Evolutionary conservation across 805 yeast species (phyloP).

Genomic region (Schwanniomyces sp.): DNA sequence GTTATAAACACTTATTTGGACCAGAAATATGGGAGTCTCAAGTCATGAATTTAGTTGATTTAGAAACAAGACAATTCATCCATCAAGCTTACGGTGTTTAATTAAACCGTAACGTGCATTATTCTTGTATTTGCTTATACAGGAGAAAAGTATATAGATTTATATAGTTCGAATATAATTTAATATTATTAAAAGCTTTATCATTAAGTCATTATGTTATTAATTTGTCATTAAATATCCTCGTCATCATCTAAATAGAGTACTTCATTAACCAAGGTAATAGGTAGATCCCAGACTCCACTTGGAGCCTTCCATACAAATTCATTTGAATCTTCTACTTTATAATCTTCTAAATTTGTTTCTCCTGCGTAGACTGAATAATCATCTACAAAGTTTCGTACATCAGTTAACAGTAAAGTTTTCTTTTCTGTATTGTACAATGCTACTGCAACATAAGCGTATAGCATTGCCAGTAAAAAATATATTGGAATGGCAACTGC

Average conservation of each 20-base stretch:
- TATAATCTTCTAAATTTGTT: conserved; percentile 1
- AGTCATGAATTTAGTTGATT: conserved; percentile 31
- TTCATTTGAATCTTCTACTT: conserved; percentile 15
- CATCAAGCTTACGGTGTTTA: conserved; percentile 18
- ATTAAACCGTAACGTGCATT: neutral
- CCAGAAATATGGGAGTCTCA: conserved; percentile 31
- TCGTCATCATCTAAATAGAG: conserved; percentile 40
- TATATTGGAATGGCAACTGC: conserved; percentile 74
- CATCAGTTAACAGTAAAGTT: conserved; percentile 58
- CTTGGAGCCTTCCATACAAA: conserved; percentile 64
- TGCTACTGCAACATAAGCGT: conserved; percentile 67
- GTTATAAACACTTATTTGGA: conserved; percentile 51
- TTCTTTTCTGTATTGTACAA: conserved; percentile 75
- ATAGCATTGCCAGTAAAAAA: conserved; percentile 68
- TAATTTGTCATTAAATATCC: neutral
- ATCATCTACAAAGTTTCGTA: conserved; percentile 69
- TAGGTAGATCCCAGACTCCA: conserved; percentile 86
- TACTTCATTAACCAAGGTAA: conserved; percentile 65
- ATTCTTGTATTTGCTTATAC: neutral
- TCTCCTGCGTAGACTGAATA: conserved; percentile 38
- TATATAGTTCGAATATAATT: neutral
- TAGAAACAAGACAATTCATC: conserved; percentile 23
- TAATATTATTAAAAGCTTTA: neutral
- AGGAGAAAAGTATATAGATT: neutral
- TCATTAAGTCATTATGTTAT: neutral